Evolutionary conservation across 805 yeast species (phyloP), one percentile per base, ranked within the genome.

Genomic region (Lachancea meyersii): DNA sequence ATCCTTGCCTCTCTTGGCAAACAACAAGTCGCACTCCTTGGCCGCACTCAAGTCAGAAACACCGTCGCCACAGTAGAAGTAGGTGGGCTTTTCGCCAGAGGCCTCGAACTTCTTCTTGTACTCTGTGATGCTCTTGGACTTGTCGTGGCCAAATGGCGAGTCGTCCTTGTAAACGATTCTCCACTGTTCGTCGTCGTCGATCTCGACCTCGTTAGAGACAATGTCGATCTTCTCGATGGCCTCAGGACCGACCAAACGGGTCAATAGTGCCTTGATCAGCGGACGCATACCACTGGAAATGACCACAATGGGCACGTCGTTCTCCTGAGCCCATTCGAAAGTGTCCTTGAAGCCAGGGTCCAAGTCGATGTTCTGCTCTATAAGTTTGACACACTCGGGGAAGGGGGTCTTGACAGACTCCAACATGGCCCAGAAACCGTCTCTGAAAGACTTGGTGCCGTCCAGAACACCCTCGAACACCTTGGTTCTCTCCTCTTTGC

Each of bases 11-110:
- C 79, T 78, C 68, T 88, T 91, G 35, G 98, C 98, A 65, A 91
- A 93, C 51, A 93, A 69, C 52, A 91, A 71, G 63, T 93, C 91
- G 31, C 98, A 88, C 64, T 93, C 96, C 58, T 84, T 82, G 19
- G 97, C 97, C 19, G 98, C 98, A 45, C 87, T 78, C 53, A 93
- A 71, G 64, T 93, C 99, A 35, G 94, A 82, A 24, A 93, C 96
- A 50, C 99, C 99, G 63, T 93, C 99, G 46, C 99, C 99, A 58
- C 95, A 86, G 70, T 93, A 93, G 62, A 91, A 86, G 53, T 87
- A 73, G 31, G 71, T 69, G 13, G 95, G 95, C 38, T 76, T 72
- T 17, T 63, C 56, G 6, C 55, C 61, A 17, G 61, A 60, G 9
- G 60, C 48, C 19, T 49, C 65, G 48, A 47, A 60, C 43, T 49